Percentiles rank a stretch among this genome's conserved stretches.
Evolutionary conservation across 2,329 filamentous ascomycete genomes (phyloP).

Genomic region (Phaeophleospora eucalypticola): DNA sequence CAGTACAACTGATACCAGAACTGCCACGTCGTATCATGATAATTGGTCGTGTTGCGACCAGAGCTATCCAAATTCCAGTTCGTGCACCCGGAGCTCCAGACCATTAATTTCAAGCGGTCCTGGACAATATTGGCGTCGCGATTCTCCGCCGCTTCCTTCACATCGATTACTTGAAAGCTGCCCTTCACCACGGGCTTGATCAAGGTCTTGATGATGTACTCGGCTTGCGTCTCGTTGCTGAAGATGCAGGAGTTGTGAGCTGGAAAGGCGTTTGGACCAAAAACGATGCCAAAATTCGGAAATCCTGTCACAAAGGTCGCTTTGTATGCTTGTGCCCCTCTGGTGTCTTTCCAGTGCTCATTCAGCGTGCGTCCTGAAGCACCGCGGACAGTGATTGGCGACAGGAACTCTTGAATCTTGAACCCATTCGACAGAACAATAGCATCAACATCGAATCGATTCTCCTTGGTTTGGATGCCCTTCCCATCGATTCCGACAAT

Average conservation of each 20-base stretch:
- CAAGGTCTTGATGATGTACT: conserved; percentile 28
- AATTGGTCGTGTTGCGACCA: too few species aligned
- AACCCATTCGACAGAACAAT: neutral
- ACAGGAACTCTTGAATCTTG: neutral
- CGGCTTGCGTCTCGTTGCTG: conserved; percentile 13
- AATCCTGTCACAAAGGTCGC: neutral
- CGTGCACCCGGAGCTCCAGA: too few species aligned
- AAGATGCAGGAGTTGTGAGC: conserved; percentile 23
- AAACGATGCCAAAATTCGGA: conserved; percentile 18
- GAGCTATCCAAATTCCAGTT: too few species aligned
- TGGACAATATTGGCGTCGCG: too few species aligned
- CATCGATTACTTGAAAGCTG: conserved; percentile 33
- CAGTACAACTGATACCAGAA: too few species aligned
- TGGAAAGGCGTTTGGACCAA: conserved; percentile 31
- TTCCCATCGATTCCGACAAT: neutral
- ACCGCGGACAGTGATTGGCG: conserved; percentile 1
- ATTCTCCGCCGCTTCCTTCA: conserved; percentile 35
- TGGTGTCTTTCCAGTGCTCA: conserved; percentile 1
- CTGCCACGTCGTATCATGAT: too few species aligned
- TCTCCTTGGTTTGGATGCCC: neutral
- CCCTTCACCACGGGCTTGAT: conserved; percentile 34
- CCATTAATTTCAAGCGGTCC: too few species aligned
- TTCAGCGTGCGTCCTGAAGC: neutral
- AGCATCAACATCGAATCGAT: neutral
- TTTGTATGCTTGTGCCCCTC: conserved; percentile 1